phyloP scores from a whole-genome alignment of 352 stramenopile species.

The Pythium biforme region DNA sequence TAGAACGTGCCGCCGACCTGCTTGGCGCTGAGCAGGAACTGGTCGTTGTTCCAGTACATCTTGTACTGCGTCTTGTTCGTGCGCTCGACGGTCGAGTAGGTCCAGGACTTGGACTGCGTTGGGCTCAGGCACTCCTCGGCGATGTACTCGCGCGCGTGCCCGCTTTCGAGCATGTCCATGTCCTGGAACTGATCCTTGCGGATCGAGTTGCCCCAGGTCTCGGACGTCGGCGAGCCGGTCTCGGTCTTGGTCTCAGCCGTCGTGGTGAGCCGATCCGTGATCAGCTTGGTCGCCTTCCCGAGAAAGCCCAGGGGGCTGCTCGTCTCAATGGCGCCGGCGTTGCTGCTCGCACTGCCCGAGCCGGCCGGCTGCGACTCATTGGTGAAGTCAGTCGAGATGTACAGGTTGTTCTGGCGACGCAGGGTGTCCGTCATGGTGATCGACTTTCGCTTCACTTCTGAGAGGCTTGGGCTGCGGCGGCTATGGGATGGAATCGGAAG shows the following conservation, averaged over 20 bases:
- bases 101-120: constrained; percentile 75
- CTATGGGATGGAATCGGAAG: constrained; percentile 2
- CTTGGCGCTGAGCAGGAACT: constrained; percentile 83
- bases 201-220: constrained; percentile 64
- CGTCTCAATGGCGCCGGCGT: constrained; percentile 25
- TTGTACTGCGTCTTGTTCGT: constrained; percentile 87
- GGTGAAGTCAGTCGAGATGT: constrained; percentile 56
- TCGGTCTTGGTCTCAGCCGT: constrained; percentile 31
- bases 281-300: constrained; percentile 59
- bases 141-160: constrained; percentile 80
- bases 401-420: constrained; percentile 41
- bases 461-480: neutral
- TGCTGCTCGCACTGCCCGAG: neutral
- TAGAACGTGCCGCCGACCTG: constrained; percentile 83
- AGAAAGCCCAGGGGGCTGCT: constrained; percentile 43
- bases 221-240: constrained; percentile 16
- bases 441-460: neutral
- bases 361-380: constrained; percentile 13
- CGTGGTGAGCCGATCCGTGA: constrained; percentile 35
- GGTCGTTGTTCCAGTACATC: constrained; percentile 87
- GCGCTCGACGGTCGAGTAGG: constrained; percentile 75
- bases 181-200: constrained; percentile 72
- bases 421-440: constrained; percentile 49
- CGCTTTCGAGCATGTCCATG: constrained; percentile 86
- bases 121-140: constrained; percentile 79